A percentile compares a stretch with the other conserved stretches of the same genome.
These are phyloP conservation scores for Phylloboletellus chloephorus DNA, from an alignment of 1,284 basidiomycete genomes.

Conservation along the genomic window DNA sequence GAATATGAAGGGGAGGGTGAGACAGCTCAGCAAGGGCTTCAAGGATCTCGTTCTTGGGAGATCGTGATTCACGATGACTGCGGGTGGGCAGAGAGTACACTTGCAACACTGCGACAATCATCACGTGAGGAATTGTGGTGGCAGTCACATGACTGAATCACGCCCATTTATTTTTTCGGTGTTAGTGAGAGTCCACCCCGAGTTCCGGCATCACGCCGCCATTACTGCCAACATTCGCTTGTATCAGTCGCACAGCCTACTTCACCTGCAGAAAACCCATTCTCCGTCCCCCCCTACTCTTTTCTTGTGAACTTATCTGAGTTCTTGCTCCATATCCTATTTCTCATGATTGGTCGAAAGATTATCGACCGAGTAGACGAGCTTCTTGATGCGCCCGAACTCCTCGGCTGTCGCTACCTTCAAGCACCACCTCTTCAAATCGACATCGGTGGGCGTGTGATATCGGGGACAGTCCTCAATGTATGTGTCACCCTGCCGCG, in stretches of 20 bases:
- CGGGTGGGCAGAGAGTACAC: not conserved
- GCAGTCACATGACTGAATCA: too few species aligned
- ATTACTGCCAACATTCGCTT: not conserved
- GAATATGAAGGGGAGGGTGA: conserved; percentile 35
- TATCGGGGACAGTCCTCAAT: conserved; percentile 2
- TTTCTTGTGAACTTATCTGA: conserved; percentile 16
- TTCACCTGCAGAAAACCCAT: conserved; percentile 1
- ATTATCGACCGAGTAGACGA: conserved; percentile 26
- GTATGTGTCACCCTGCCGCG: conserved; percentile 11
- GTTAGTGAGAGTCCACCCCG: too few species aligned
- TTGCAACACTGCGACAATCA: not conserved
- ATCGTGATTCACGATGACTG: conserved; percentile 12
- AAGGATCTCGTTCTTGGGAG: conserved; percentile 37
- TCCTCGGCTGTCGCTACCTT: conserved; percentile 3
- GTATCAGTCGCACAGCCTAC: conserved; percentile 2
- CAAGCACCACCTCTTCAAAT: conserved; percentile 15
- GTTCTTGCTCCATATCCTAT: conserved; percentile 12
- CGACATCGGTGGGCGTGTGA: conserved; percentile 10
- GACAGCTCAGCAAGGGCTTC: conserved; percentile 39
- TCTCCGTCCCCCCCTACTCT: conserved; percentile 16
- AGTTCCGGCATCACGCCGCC: too few species aligned
- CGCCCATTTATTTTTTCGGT: too few species aligned
- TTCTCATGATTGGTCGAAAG: conserved; percentile 28
- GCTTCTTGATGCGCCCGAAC: conserved; percentile 12
- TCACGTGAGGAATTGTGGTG: too few species aligned